A percentile compares a stretch with the other conserved stretches of the same genome.
These are phyloP conservation scores for Aschersonia sp. DNA, from an alignment of 2,329 filamentous ascomycete genomes.

Conservation along the genomic window DNA sequence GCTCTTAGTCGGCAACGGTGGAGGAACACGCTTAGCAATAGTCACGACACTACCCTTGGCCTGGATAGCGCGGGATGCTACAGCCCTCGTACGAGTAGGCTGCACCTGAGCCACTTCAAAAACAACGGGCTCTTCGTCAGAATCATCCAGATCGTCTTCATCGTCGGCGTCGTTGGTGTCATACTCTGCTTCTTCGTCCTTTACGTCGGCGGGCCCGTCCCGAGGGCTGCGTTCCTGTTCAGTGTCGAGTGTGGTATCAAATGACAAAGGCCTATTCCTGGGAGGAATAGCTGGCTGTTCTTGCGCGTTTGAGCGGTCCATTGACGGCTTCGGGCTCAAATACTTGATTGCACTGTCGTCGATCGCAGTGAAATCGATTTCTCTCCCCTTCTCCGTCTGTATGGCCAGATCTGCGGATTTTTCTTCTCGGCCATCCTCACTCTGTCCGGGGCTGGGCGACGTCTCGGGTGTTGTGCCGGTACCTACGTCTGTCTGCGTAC, in stretches of 20 bases:
- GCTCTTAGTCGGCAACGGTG: conserved; percentile 64
- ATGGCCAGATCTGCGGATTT: conserved; percentile 25
- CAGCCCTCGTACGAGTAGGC: conserved; percentile 37
- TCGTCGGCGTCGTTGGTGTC: conserved; percentile 20
- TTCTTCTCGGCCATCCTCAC: conserved; percentile 33
- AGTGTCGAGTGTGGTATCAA: background rate
- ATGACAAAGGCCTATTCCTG: conserved; percentile 1
- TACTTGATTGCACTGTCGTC: conserved; percentile 35
- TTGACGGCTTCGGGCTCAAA: conserved; percentile 23
- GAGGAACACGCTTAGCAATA: conserved; percentile 67
- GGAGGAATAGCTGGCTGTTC: conserved; percentile 5
- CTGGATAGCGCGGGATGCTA: conserved; percentile 50
- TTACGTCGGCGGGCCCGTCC: background rate
- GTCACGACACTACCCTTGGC: conserved; percentile 69
- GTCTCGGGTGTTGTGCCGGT: conserved; percentile 36
- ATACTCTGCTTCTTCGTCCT: conserved; percentile 9
- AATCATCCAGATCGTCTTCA: conserved; percentile 31
- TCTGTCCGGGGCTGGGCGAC: conserved; percentile 37
- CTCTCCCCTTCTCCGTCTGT: conserved; percentile 15
- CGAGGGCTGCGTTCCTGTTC: background rate
- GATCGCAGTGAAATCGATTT: conserved; percentile 45
- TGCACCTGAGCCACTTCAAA: conserved; percentile 50
- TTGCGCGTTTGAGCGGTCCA: conserved; percentile 11
- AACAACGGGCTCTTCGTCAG: conserved; percentile 47
- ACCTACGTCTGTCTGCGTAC: conserved; percentile 40